phyloP scores from a whole-genome alignment of 768 basidiomycete species.

The Tricholomella constricta region DNA sequence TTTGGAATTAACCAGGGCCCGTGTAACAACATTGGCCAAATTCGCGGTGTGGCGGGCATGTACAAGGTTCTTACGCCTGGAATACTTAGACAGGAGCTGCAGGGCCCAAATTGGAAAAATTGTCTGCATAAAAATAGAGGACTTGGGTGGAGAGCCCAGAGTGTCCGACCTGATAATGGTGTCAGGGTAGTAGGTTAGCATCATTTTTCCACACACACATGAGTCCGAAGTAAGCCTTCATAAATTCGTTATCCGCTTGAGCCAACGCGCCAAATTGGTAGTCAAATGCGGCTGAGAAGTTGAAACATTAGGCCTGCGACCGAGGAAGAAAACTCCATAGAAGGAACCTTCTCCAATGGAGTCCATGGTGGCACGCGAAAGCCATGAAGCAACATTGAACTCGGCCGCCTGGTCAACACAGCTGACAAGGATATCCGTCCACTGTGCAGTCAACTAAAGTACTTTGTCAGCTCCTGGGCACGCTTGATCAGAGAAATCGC shows the following conservation, averaged over 20 bases:
- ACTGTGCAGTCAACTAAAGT: constrained; percentile 46
- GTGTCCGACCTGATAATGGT: constrained; percentile 44
- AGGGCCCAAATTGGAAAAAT: constrained; percentile 49
- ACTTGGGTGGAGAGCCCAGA: constrained; percentile 47
- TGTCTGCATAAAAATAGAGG: constrained; percentile 50
- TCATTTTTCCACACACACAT: constrained; percentile 33
- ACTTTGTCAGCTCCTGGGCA: neutral
- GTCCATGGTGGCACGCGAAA: constrained; percentile 51
- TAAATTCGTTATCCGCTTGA: constrained; percentile 51
- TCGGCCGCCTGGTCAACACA: constrained; percentile 40
- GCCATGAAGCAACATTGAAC: constrained; percentile 52
- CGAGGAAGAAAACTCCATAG: neutral
- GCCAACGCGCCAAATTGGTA: constrained; percentile 58
- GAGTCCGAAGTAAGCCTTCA: constrained; percentile 54
- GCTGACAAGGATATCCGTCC: constrained; percentile 52
- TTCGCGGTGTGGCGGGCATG: constrained; percentile 48
- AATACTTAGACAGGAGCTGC: constrained; percentile 46
- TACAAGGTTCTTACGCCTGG: constrained; percentile 44
- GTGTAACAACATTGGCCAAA: constrained; percentile 46
- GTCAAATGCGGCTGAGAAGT: constrained; percentile 51
- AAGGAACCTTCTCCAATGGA: constrained; percentile 49
- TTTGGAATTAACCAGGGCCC: constrained; percentile 49
- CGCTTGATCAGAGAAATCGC: constrained; percentile 14
- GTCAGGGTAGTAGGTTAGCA: neutral
- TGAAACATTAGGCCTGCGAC: neutral